These are phyloP conservation scores for Cytospora piceae DNA, from an alignment of 2,329 filamentous ascomycete genomes.

Conservation along the genomic window DNA sequence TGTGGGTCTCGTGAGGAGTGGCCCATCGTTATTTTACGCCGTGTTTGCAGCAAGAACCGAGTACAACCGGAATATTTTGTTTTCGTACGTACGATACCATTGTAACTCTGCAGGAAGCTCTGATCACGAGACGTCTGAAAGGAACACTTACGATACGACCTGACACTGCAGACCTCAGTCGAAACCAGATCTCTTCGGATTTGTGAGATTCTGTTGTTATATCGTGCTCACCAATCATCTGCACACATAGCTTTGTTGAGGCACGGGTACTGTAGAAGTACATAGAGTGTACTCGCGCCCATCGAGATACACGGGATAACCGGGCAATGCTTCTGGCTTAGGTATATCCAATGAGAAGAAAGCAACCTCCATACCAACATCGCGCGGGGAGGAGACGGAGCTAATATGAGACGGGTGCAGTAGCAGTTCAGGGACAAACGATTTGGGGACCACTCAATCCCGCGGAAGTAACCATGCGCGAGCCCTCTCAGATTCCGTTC, in stretches of 20 bases:
- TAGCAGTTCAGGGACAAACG: neutral
- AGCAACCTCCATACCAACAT: neutral
- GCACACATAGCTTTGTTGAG: neutral
- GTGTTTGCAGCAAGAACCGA: neutral
- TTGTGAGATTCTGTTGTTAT: conserved; percentile 7
- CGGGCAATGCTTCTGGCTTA: neutral
- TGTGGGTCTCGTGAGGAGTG: neutral
- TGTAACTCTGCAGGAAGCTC: conserved; percentile 15
- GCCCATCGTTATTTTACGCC: neutral
- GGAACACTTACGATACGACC: neutral
- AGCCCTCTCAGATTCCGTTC: neutral
- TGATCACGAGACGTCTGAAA: conserved; percentile 19
- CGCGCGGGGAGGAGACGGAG: neutral
- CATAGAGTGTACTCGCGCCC: neutral
- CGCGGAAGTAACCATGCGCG: neutral
- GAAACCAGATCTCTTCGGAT: conserved; percentile 9
- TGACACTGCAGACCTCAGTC: neutral
- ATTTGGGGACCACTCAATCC: neutral
- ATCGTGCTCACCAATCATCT: neutral
- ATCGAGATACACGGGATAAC: neutral
- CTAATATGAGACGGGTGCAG: neutral
- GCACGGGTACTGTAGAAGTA: neutral
- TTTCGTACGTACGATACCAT: conserved; percentile 1
- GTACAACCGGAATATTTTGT: neutral
- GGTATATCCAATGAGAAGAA: neutral